Conservation (phyloP, 176 grass and related monocot species). For the Cymbopogon citratus region DNA sequence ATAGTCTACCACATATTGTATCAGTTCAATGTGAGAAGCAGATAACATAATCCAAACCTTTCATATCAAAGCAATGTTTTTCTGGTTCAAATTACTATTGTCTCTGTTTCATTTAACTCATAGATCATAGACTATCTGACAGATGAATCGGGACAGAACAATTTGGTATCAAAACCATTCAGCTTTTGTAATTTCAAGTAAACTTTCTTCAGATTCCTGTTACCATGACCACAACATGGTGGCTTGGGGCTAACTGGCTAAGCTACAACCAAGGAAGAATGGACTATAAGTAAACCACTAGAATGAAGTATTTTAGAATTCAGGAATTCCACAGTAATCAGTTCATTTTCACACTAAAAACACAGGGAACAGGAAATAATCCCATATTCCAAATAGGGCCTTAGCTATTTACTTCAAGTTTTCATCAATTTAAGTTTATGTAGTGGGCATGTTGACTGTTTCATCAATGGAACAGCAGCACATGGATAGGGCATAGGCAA, state of each 20-base stretch:
- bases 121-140: not conserved
- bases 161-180: not conserved
- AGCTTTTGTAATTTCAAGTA: not conserved
- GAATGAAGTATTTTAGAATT: not conserved
- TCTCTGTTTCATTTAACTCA: not conserved
- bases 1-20: not conserved
- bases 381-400: not conserved
- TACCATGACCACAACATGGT: not conserved
- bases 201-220: not conserved
- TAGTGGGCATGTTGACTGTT: not conserved
- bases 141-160: not conserved
- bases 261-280: too few species aligned
- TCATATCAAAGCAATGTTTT: not conserved
- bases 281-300: not conserved
- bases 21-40: not conserved
- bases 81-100: not conserved
- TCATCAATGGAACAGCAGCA: not conserved
- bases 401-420: not conserved
- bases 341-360: not conserved
- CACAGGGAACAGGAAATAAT: not conserved
- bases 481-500: not conserved
- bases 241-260: not conserved
- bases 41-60: not conserved
- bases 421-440: not conserved
- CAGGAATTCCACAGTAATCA: not conserved